Evolutionary conservation across 169 alveolate genomes (phyloP).

Genomic region (Amoebophrya sp.): DNA sequence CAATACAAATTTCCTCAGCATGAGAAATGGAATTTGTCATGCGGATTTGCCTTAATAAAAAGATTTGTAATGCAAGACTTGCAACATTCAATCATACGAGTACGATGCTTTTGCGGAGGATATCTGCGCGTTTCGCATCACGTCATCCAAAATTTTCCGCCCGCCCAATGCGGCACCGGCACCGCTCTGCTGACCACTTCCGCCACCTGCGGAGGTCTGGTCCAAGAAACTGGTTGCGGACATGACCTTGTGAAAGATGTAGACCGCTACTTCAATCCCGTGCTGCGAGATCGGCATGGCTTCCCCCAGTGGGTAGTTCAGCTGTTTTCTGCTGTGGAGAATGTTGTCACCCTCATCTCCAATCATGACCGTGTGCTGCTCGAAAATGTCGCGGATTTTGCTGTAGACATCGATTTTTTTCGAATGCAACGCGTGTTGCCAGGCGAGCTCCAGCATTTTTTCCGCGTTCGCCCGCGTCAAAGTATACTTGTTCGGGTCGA

Average conservation of each 20-base stretch:
- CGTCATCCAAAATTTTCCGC: neutral
- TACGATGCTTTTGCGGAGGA: too few species aligned
- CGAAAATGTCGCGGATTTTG: neutral
- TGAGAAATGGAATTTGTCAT: too few species aligned
- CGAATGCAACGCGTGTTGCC: neutral
- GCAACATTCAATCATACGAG: too few species aligned
- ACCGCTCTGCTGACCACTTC: too few species aligned
- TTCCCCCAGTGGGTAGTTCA: neutral
- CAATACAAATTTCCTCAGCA: too few species aligned
- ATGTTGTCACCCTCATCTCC: neutral
- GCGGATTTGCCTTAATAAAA: too few species aligned
- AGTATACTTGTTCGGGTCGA: too few species aligned
- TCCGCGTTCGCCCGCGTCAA: too few species aligned
- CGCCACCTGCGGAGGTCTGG: too few species aligned
- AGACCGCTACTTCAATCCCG: neutral
- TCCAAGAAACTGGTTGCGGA: too few species aligned
- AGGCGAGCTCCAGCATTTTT: neutral
- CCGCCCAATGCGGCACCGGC: too few species aligned
- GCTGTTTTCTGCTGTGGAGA: neutral
- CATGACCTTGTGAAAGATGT: neutral
- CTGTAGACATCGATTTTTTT: neutral
- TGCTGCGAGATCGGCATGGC: neutral
- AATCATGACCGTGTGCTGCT: neutral
- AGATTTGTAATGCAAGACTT: too few species aligned
- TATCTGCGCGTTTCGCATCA: neutral